Conservation (phyloP, 2,329 filamentous ascomycete species). For the Pseudogymnoascus sp. region DNA sequence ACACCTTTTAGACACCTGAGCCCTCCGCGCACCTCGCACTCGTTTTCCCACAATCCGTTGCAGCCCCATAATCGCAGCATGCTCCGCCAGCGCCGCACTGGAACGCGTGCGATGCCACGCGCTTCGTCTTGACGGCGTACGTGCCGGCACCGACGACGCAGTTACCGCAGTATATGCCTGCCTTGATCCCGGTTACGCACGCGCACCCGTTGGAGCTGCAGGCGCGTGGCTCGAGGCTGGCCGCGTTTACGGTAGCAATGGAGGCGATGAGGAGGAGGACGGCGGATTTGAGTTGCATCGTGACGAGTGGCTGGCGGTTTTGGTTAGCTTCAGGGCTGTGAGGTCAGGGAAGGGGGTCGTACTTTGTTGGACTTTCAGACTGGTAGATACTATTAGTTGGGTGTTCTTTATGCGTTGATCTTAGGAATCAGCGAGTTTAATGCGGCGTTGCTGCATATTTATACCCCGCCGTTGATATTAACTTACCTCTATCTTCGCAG, state of each 20-base stretch:
- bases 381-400: not conserved
- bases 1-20: not conserved
- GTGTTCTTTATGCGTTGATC: not conserved
- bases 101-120: conserved; percentile 18
- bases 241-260: not conserved
- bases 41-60: not conserved
- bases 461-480: not conserved
- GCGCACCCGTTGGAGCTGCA: conserved; percentile 20
- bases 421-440: not conserved
- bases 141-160: conserved; percentile 21
- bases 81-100: conserved; percentile 20
- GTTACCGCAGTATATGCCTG: conserved; percentile 21
- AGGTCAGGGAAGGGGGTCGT: not conserved
- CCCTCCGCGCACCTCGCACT: not conserved
- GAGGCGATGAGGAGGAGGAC: not conserved
- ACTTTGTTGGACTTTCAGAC: not conserved
- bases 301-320: not conserved
- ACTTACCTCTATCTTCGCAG: not conserved
- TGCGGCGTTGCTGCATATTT: not conserved
- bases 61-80: conserved; percentile 15
- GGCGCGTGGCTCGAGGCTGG: conserved; percentile 11
- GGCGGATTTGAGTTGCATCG: not conserved
- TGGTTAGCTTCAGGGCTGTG: not conserved
- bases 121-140: conserved; percentile 20
- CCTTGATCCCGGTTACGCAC: conserved; percentile 17